Evolutionary conservation across 805 yeast species (phyloP).

Genomic region (Metschnikowia sp.): DNA sequence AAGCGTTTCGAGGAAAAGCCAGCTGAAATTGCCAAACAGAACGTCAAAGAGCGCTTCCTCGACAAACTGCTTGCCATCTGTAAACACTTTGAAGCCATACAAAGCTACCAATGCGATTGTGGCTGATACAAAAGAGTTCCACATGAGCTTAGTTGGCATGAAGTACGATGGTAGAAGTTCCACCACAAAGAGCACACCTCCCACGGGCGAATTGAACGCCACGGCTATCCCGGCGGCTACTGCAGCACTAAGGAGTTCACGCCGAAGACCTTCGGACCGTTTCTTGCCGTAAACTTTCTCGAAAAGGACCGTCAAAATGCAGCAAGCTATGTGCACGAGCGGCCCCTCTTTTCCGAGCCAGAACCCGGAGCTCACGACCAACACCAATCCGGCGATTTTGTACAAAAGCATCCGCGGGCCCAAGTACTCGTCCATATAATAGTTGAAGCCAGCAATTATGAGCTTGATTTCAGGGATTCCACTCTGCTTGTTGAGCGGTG

Average conservation of each 20-base stretch:
- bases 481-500: conserved; percentile 36
- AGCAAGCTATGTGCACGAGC: conserved; percentile 71
- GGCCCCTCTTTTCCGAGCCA: conserved; percentile 91
- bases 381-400: conserved; percentile 56
- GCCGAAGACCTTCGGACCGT: conserved; percentile 53
- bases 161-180: conserved; percentile 67
- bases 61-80: conserved; percentile 36
- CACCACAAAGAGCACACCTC: conserved; percentile 77
- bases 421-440: conserved; percentile 46
- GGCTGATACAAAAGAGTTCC: conserved; percentile 82
- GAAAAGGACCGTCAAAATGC: conserved; percentile 38
- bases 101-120: conserved; percentile 66
- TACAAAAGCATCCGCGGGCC: conserved; percentile 48
- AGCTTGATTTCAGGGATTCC: conserved; percentile 77
- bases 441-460: conserved; percentile 61
- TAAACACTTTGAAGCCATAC: conserved; percentile 35
- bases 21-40: conserved; percentile 65
- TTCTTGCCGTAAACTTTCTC: conserved; percentile 24
- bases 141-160: conserved; percentile 62
- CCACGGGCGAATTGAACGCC: conserved; percentile 84
- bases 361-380: conserved; percentile 71
- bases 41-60: conserved; percentile 56
- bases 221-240: conserved; percentile 82
- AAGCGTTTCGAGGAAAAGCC: conserved; percentile 67
- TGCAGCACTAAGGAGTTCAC: conserved; percentile 71